Evolutionary conservation across 202 grass and related monocot genomes (phyloP), one percentile per base, ranked within the genome.

Genomic region (Saccharum hybrid): DNA sequence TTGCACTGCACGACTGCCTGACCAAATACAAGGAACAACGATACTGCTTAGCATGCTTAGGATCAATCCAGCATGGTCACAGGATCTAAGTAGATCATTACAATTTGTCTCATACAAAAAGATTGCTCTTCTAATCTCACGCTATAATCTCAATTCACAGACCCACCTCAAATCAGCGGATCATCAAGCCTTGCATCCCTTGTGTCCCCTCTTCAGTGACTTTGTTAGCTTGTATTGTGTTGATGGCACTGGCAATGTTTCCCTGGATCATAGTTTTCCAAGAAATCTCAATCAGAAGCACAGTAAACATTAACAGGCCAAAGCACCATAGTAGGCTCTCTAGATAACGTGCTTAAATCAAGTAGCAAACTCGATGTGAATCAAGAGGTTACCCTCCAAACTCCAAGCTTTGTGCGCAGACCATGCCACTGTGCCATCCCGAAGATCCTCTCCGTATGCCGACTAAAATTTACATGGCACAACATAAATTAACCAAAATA

Each of bases 171-270:
- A 38, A 77, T 90, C 84, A 84, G 38, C 81, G 81, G 64, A 84
- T 90, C 48, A 49, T 54, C 42, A 89, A 63, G 60, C 93, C 93
- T 91, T 91, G 91, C 82, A 84, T 84, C 46, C 81, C 84, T 54
- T 96, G 93, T 33, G 75, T 40, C 28, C 78, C 89, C 11, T 97
- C 94, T 33, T 94, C 96, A 21, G 93, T 61, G 56, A 81, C 76
- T 81, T 99, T 99, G 84, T 94, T 99, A 13, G 91, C 86, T 92
- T 96, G 93, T 83, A 99, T 89, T 75, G 96, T 96, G 77, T 46
- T 92, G 63, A 99, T 90, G 40, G 88, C 96, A 78, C 77, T 92
- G 10, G 93, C 91, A 65, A 99, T 86, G 63, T 99, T 96, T 72
- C 81, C 89, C 96, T 99, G 77, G 33, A 78, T 78, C 63, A 60